Percentiles rank a stretch among this genome's conserved stretches.
These are phyloP conservation scores for Nicotiana noctiflora DNA, from an alignment of 257 asterid genomes.

Conservation along the genomic window DNA sequence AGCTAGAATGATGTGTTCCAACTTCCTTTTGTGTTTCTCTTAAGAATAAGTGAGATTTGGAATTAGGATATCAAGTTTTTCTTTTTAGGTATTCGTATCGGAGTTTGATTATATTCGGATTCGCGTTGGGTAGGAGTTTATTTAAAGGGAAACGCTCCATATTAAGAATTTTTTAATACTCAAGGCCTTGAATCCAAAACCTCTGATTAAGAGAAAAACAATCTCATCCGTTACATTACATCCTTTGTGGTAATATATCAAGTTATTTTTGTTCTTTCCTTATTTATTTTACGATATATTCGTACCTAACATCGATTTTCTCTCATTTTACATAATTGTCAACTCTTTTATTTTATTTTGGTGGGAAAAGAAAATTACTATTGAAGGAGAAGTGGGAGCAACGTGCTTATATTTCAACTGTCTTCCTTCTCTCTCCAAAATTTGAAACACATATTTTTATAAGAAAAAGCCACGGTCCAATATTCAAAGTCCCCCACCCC, in stretches of 20 bases:
- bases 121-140: too few species aligned
- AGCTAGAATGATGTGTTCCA: background rate
- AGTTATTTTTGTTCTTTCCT: background rate
- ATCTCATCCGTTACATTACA: too few species aligned
- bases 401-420: background rate
- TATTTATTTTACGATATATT: background rate
- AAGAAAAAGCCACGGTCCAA: background rate
- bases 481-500: too few species aligned
- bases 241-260: background rate
- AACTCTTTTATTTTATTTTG: background rate
- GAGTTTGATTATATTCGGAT: too few species aligned
- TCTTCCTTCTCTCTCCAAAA: background rate
- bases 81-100: background rate
- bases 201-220: too few species aligned
- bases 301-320: background rate
- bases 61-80: background rate
- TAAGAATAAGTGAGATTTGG: background rate
- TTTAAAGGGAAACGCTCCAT: too few species aligned
- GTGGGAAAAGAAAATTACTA: background rate
- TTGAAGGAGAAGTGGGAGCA: background rate
- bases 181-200: too few species aligned
- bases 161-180: too few species aligned
- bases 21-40: background rate
- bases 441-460: too few species aligned
- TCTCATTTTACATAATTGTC: background rate